phyloP scores from a whole-genome alignment of 768 basidiomycete species.

The Leccinellum albellum region DNA sequence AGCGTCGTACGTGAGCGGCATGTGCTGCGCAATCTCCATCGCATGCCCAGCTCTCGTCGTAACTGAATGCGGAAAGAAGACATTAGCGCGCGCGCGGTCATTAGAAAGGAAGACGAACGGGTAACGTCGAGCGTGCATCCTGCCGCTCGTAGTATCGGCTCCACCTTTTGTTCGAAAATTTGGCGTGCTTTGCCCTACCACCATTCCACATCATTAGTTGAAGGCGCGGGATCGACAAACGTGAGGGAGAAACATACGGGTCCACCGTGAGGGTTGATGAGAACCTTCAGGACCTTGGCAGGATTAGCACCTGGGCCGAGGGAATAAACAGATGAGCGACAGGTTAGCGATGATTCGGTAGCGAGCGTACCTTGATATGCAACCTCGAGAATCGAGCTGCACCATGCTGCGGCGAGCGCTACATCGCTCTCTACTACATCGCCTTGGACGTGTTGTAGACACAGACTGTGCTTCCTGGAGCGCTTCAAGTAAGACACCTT shows the following conservation, averaged over 20 bases:
- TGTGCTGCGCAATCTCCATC: constrained; percentile 52
- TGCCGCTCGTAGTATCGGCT: constrained; percentile 70
- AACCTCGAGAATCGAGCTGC: constrained; percentile 46
- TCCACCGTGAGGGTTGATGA: constrained; percentile 83
- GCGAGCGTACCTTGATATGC: constrained; percentile 54
- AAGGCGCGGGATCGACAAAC: not conserved
- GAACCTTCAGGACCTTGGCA: constrained; percentile 54
- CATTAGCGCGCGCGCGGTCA: not conserved
- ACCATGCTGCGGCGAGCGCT: constrained; percentile 46
- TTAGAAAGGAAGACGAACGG: constrained; percentile 41
- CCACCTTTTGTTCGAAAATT: constrained; percentile 54
- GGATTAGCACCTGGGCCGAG: constrained; percentile 45
- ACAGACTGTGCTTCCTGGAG: constrained; percentile 40
- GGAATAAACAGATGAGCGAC: constrained; percentile 2
- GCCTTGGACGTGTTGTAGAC: constrained; percentile 39
- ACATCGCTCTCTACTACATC: constrained; percentile 35
- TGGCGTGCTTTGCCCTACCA: constrained; percentile 57
- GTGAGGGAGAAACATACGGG: constrained; percentile 42
- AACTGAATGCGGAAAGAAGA: constrained; percentile 36
- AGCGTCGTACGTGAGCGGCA: constrained; percentile 64
- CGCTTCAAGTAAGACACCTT: constrained; percentile 51
- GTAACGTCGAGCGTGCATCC: constrained; percentile 58
- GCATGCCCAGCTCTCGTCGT: constrained; percentile 66
- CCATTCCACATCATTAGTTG: not conserved
- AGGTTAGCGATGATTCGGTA: not conserved